Evolutionary conservation across 306 rosid species (phyloP), one percentile per base, ranked within the genome.

Genomic region (Gastrolobium villosum): DNA sequence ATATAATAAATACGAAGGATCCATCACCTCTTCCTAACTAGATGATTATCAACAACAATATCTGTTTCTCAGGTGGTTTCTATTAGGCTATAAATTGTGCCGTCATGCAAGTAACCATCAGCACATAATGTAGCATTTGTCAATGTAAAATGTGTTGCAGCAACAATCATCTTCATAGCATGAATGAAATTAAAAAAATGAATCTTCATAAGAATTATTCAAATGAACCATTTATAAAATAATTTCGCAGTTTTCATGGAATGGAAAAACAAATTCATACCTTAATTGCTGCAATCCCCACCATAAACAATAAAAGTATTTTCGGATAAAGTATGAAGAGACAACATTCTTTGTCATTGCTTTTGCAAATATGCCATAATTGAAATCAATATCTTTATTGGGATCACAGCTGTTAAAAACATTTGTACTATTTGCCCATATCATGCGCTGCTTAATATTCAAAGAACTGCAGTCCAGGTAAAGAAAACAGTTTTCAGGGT

Each of bases 241-340:
- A 39, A 77, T 57, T 62, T 48, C 26, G 10, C 40, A 34, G 46
- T 55, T 66, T 65, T n/a, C 50, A 65, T 14, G 40, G 15, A 67
- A 44, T 15, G 57, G 67, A 75, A 48, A 39, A 62, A 68, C 57
- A 68, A 60, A 54, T 65, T 8, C 78, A 73, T 92, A 95, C 99
- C 99, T 93, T 76, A 95, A 82, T 76, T 95, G 94, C 80, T 95
- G 99, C 80, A 95, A 76, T 65, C 99, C 99, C 99, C 99, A 93
- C 99, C 99, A 95, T 63, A 95, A 85, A 86, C 97, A 91, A 82
- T 93, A 95, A 39, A 95, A 89, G 85, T 91, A 95, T 82, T 93
- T 93, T 36, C 55, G 76, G 15, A 90, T 72, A 72, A 95, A 93
- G 84, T 83, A 83, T 43, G 90, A 71, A 66, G 90, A 89, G 72